Evolutionary conservation across 345 rosid species (phyloP).

Genomic region (Crucihimalaya himalaica): DNA sequence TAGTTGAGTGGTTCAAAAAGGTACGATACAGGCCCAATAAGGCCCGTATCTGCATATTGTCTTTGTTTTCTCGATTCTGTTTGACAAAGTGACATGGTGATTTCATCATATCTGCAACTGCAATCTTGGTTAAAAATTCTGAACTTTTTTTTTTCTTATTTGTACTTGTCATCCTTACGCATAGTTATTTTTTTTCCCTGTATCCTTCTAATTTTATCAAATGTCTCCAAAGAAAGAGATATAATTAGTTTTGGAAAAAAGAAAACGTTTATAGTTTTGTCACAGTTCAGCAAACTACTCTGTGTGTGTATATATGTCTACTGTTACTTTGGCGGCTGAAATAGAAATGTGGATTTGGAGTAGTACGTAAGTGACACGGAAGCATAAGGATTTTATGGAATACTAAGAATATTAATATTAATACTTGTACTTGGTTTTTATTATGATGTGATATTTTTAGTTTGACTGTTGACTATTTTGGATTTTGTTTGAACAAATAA

Average conservation of each 20-base stretch:
- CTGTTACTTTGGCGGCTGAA: conserved; percentile 38
- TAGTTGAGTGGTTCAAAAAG: neutral
- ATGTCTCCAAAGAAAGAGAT: neutral
- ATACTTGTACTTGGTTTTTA: neutral
- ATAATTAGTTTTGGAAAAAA: no score
- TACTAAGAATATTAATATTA: neutral
- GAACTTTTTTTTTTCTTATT: neutral
- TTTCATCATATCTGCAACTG: neutral
- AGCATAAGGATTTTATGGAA: neutral
- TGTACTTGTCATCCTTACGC: neutral
- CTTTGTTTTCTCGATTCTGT: neutral
- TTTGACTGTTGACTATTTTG: conserved; percentile 32
- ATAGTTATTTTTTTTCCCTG: neutral
- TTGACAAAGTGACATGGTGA: neutral
- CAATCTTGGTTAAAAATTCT: neutral
- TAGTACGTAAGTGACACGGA: conserved; percentile 18
- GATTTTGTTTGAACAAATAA: conserved; percentile 2
- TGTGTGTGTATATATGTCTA: neutral
- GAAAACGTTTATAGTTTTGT: neutral
- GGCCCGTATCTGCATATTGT: neutral
- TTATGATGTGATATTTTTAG: conserved; percentile 20
- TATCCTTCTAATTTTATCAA: neutral
- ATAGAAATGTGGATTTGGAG: neutral
- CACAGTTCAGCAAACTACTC: neutral
- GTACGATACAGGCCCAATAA: neutral